A percentile compares a stretch with the other conserved stretches of the same genome.
Evolutionary conservation across 805 yeast species (phyloP).

Genomic region (Candida nitratophila): DNA sequence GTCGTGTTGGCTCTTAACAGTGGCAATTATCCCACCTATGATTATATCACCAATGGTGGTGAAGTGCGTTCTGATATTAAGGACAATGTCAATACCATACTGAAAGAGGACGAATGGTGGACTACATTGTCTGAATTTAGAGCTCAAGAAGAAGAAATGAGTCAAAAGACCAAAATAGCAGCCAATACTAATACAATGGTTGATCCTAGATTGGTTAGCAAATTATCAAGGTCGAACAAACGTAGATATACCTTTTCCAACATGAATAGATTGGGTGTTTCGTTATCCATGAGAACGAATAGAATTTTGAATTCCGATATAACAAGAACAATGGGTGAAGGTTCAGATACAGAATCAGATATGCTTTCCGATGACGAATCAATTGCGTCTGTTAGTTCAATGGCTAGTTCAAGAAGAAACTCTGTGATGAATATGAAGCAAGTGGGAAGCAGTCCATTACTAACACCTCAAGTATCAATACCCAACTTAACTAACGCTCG

Average conservation of each 20-base stretch:
- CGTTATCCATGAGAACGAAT: constrained; percentile 69
- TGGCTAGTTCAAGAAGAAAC: background rate
- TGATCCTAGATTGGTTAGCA: constrained; percentile 17
- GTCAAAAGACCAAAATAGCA: constrained; percentile 1
- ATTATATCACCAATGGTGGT: constrained; percentile 68
- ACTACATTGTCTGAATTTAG: constrained; percentile 56
- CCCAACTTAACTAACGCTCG: constrained; percentile 10
- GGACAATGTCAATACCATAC: constrained; percentile 40
- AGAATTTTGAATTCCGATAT: constrained; percentile 32
- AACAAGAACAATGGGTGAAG: constrained; percentile 15
- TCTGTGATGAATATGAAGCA: background rate
- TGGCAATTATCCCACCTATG: constrained; percentile 53
- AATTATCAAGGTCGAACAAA: constrained; percentile 25
- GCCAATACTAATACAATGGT: constrained; percentile 6
- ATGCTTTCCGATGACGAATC: constrained; percentile 19
- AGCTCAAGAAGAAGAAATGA: constrained; percentile 25
- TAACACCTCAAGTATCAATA: background rate
- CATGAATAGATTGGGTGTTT: constrained; percentile 69
- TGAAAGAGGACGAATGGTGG: constrained; percentile 86
- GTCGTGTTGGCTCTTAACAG: constrained; percentile 62
- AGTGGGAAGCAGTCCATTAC: background rate
- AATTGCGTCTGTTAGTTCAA: constrained; percentile 9
- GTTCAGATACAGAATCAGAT: constrained; percentile 20
- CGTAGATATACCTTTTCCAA: constrained; percentile 51
- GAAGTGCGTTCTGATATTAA: constrained; percentile 24